Base-by-base conservation (phyloP, 306 rosid genomes). In the Inga leiocalycina region DNA sequence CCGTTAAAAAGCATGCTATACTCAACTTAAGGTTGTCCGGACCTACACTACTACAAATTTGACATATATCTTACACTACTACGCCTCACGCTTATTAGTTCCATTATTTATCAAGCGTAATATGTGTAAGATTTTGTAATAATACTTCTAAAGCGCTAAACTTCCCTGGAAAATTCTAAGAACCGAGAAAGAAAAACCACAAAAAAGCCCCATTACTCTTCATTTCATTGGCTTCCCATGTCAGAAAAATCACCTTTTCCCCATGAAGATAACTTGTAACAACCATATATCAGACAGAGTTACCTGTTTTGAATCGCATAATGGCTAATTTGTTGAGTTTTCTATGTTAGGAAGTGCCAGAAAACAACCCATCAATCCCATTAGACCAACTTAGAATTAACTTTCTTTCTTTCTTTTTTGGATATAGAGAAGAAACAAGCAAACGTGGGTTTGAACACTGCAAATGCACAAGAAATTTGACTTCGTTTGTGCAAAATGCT, bases 401-500 rank as follows among this genome's bases (percentile, higher is more conserved):
- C 69, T 46, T 48, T 48, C 14, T 78, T 65, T 75, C 34, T 22
- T 44, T 27, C 30, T 27, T 27, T 27, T 27, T 37, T 37, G 1
- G 41, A 37, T 37, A 37, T 22, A 84, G 6, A 70, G 77, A 10
- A 74, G 10, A 6, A 56, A n/a, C 56, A 57, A 20, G 24, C 6
- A 61, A 88, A 65, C 30, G 92, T 91, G 99, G 97, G 90, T 67
- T 68, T 93, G 65, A 91, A 89, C 14, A 14, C 19, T 46, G 51
- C 51, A 46, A 46, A 46, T 76, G 83, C 87, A 83, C 91, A 84
- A 76, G 89, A 83, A 69, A 52, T 91, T 76, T 80, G 82, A 73
- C 75, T 75, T 82, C 79, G 77, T 66, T 80, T 84, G 8, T 84
- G 86, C 61, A 89, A 76, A 85, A 75, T 85, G 51, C 70, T 27